These are phyloP conservation scores for Sinapis alba DNA, from an alignment of 441 rosid genomes.

Conservation along the genomic window DNA sequence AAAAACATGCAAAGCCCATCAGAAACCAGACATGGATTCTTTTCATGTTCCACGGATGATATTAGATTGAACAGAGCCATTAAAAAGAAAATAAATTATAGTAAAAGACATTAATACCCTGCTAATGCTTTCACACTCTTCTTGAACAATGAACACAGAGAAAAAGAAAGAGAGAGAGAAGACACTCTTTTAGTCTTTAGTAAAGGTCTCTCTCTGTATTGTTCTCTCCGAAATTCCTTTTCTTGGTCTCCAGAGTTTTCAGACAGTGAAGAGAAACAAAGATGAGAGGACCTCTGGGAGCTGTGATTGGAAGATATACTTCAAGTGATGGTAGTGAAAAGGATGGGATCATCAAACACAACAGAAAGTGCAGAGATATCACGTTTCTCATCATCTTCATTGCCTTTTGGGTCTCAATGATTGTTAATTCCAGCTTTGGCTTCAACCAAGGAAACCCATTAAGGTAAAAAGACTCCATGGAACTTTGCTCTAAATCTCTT, in stretches of 20 bases:
- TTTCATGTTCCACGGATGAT: slow-evolving; percentile 39
- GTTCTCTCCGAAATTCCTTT: slow-evolving; percentile 31
- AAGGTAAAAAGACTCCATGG: slow-evolving; percentile 48
- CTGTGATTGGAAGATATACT: slow-evolving; percentile 85
- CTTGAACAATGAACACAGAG: slow-evolving; percentile 30
- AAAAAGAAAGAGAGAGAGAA: neutral
- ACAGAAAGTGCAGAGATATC: slow-evolving; percentile 92
- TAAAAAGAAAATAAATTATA: slow-evolving; percentile 22
- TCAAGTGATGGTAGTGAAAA: slow-evolving; percentile 85
- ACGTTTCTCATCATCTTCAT: slow-evolving; percentile 79
- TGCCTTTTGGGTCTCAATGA: slow-evolving; percentile 96
- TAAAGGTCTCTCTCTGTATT: slow-evolving; percentile 19
- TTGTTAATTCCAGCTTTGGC: slow-evolving; percentile 98
- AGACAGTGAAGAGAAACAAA: slow-evolving; percentile 25
- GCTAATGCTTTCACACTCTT: slow-evolving; percentile 32
- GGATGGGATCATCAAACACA: slow-evolving; percentile 86
- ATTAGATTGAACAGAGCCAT: slow-evolving; percentile 25
- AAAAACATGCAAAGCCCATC: slow-evolving; percentile 25
- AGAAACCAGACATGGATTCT: slow-evolving; percentile 33
- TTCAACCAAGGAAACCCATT: slow-evolving; percentile 91
- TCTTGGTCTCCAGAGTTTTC: slow-evolving; percentile 22
- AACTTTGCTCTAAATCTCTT: slow-evolving; percentile 8
- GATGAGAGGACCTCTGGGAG: slow-evolving; percentile 92
- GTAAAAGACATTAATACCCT: slow-evolving; percentile 37
- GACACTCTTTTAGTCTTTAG: slow-evolving; percentile 15